Conservation (phyloP, 2,329 filamentous ascomycete species). For the Botrytis porri region DNA sequence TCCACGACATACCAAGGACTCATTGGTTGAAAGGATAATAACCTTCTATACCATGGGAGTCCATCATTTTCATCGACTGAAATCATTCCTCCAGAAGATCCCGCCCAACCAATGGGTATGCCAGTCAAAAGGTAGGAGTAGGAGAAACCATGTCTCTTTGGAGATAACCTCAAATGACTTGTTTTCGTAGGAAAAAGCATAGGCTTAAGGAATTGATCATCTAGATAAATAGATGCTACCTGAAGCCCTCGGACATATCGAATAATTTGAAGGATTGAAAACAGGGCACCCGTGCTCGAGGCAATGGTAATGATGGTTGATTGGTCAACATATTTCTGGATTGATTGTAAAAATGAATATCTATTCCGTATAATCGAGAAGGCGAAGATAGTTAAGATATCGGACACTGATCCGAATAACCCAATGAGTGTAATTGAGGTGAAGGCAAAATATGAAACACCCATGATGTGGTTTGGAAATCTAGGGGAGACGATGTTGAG, state of each 20-base stretch:
- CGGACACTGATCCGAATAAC: slow-evolving; percentile 11
- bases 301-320: slow-evolving; percentile 20
- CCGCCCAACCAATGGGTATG: slow-evolving; percentile 62
- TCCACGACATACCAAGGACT: slow-evolving; percentile 54
- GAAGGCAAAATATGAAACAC: slow-evolving; percentile 3
- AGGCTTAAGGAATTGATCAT: slow-evolving; percentile 37
- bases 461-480: neutral
- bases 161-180: slow-evolving; percentile 64
- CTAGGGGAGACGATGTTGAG: neutral
- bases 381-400: slow-evolving; percentile 17
- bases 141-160: slow-evolving; percentile 63
- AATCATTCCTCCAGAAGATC: slow-evolving; percentile 53
- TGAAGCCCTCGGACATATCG: slow-evolving; percentile 28
- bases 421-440: slow-evolving; percentile 6
- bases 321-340: slow-evolving; percentile 19
- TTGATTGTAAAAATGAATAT: slow-evolving; percentile 13
- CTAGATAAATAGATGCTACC: slow-evolving; percentile 6
- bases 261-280: slow-evolving; percentile 25
- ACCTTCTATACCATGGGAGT: slow-evolving; percentile 34
- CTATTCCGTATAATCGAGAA: slow-evolving; percentile 21
- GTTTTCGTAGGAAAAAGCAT: slow-evolving; percentile 64
- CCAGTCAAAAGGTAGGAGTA: slow-evolving; percentile 71
- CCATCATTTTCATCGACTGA: slow-evolving; percentile 43
- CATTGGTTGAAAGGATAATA: slow-evolving; percentile 35
- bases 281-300: slow-evolving; percentile 12